Conservation (phyloP, 257 asterid species). For the Jacaranda copaia region DNA sequence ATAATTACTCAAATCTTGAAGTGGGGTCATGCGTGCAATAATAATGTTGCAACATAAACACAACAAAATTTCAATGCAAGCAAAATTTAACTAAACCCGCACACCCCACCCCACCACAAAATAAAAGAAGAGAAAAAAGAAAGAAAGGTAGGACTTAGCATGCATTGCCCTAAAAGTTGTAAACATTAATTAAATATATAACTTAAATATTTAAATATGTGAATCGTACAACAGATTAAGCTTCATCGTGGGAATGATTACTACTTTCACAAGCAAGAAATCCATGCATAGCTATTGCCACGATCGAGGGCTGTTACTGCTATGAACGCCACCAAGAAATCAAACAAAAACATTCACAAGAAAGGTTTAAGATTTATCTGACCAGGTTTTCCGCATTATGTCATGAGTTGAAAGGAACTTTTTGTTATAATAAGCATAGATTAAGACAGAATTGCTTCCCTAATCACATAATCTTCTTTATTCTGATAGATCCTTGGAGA, state of each 20-base stretch:
- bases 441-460: conserved; percentile 22
- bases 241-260: too few species aligned
- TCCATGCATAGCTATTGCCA: too few species aligned
- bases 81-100: too few species aligned
- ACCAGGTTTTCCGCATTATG: conserved; percentile 22
- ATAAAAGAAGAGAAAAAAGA: too few species aligned
- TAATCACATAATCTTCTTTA: conserved; percentile 7
- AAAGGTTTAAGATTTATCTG: neutral
- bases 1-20: neutral
- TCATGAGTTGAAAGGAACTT: neutral
- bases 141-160: too few species aligned
- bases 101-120: too few species aligned
- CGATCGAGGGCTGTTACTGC: neutral
- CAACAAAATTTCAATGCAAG: too few species aligned
- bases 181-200: too few species aligned
- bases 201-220: too few species aligned
- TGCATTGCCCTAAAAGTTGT: too few species aligned
- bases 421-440: neutral
- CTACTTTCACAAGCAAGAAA: too few species aligned
- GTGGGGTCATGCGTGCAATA: conserved; percentile 9
- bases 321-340: neutral
- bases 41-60: neutral
- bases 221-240: too few species aligned
- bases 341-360: conserved; percentile 10
- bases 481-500: neutral